phyloP scores from a whole-genome alignment of 2,329 filamentous ascomycete species.

The Fusarium sublunatum region DNA sequence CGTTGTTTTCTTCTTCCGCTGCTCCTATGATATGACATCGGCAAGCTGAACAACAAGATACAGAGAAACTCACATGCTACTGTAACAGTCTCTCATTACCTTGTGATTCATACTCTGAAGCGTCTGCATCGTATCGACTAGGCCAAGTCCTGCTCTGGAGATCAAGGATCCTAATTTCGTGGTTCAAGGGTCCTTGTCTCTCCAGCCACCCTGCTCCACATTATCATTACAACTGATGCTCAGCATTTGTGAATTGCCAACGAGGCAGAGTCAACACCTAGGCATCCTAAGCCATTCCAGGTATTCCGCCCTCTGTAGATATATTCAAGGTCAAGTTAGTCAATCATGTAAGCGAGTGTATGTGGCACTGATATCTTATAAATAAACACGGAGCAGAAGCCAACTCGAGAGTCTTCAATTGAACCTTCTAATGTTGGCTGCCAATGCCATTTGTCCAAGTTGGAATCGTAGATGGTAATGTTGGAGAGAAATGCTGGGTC shows the following conservation, averaged over 20 bases:
- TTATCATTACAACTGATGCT: background rate
- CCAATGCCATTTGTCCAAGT: background rate
- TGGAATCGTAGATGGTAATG: background rate
- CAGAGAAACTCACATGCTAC: background rate
- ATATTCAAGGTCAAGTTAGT: background rate
- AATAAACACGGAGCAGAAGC: background rate
- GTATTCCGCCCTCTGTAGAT: background rate
- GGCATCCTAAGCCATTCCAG: background rate
- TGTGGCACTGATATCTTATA: background rate
- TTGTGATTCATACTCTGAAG: background rate
- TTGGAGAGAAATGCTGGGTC: background rate
- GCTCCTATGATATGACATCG: background rate
- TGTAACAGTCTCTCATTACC: background rate
- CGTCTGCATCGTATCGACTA: background rate
- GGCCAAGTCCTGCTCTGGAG: constrained; percentile 3
- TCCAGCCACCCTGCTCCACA: background rate
- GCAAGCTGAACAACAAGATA: background rate
- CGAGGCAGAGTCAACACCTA: background rate
- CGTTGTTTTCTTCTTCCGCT: background rate
- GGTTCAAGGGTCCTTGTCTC: background rate
- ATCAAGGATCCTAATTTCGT: constrained; percentile 6
- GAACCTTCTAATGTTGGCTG: background rate
- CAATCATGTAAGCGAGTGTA: background rate
- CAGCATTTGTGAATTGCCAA: constrained; percentile 3
- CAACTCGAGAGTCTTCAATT: background rate